Evolutionary conservation across 2,329 filamentous ascomycete genomes (phyloP), one percentile per base, ranked within the genome.

Genomic region (Alternaria hordeiaustralica): DNA sequence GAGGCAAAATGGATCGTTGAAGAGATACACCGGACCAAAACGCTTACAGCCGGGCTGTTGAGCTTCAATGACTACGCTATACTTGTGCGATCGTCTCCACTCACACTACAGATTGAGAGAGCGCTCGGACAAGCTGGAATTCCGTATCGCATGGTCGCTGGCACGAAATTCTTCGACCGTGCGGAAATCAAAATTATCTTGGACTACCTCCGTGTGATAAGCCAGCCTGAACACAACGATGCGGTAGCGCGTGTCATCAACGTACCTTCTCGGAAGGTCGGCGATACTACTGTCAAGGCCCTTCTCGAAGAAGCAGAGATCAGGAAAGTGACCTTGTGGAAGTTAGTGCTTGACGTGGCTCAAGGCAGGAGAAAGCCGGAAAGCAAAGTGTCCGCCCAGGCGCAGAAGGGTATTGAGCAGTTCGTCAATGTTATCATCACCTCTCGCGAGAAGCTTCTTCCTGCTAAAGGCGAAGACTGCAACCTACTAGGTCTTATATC

Each of bases 101-200:
- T 97, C 8, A 97, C 95, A 0, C 86, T 94, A 21, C 88, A 93
- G n/a, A 91, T 98, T 43, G 95, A 99, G 80, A 87, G 89, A 21
- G 90, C 91, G 3, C 84, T 98, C 44, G 93, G 91, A 13, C 93
- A 91, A 72, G 88, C 89, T 11, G 93, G 94, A 1, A 89, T 98
- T 44, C 87, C 94, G 0, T 99, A 98, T 79, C 89, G 89, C 54
- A 97, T 98, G 94, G 90, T 98, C 55, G 95, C 91, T 72, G 95
- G 96, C 2, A 88, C 89, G 66, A 92, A 92, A 62, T 99, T 99
- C 78, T 98, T 96, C 74, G 96, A 99, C 70, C 89, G 96, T 55
- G 87, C 89, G 4, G 95, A 99, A 77, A 91, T 98, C 75, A 96
- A 96, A 78, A 86, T 93, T 7, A 78, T 98, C 1, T 81, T 98